Conservation (phyloP, 352 stramenopile genomes). For the Phytophthora chlamydospora region DNA sequence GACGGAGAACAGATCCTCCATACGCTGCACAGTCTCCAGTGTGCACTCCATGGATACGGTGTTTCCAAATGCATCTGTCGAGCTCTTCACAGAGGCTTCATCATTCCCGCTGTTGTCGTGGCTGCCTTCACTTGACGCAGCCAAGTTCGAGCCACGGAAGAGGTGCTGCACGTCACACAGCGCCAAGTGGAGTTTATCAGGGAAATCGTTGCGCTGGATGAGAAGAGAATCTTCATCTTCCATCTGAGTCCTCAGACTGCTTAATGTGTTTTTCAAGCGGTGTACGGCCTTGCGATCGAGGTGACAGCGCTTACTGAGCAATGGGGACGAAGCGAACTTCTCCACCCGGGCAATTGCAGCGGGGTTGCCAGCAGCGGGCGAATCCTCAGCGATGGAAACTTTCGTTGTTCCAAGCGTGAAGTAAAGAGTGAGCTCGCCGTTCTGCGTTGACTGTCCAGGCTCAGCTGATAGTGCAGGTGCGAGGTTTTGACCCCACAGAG, state of each 20-base stretch:
- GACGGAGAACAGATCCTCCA: conserved; percentile 63
- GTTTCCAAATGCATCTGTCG: conserved; percentile 58
- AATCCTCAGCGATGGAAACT: conserved; percentile 33
- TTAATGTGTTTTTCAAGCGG: conserved; percentile 42
- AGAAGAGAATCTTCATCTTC: conserved; percentile 71
- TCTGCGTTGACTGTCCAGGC: not conserved
- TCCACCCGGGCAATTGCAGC: conserved; percentile 44
- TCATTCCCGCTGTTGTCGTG: not conserved
- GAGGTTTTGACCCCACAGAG: conserved; percentile 62
- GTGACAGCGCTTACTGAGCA: conserved; percentile 56
- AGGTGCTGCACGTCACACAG: conserved; percentile 47
- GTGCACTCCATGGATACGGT: conserved; percentile 49
- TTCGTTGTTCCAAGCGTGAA: conserved; percentile 69
- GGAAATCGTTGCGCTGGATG: conserved; percentile 46
- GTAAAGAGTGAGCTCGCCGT: conserved; percentile 45
- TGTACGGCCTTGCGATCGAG: conserved; percentile 40
- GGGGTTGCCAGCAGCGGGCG: conserved; percentile 18
- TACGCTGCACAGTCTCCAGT: conserved; percentile 45
- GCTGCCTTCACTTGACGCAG: not conserved
- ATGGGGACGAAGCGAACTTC: conserved; percentile 49
- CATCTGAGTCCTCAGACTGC: conserved; percentile 58
- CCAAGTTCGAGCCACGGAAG: conserved; percentile 26
- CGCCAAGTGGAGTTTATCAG: conserved; percentile 30
- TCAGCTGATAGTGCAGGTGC: conserved; percentile 45
- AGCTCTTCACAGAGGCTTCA: not conserved